Conservation (phyloP, 495 filamentous ascomycete species). For the Penicillium bovifimosum region DNA sequence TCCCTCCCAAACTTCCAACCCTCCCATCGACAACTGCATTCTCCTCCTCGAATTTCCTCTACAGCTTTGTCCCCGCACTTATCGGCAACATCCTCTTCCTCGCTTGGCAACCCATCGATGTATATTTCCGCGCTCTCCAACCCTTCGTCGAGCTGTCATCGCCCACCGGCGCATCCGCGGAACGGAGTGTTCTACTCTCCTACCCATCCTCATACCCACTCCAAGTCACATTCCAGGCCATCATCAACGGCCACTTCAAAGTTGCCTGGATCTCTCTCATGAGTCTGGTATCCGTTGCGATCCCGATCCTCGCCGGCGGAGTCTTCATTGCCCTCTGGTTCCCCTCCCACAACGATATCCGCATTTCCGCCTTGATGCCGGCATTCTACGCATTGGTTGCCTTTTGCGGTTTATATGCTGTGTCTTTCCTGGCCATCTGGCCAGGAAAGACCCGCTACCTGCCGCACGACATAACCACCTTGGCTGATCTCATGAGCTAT, state of each 20-base stretch:
- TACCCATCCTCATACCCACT: conserved; percentile 64
- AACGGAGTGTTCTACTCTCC: conserved; percentile 64
- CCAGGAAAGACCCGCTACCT: conserved; percentile 51
- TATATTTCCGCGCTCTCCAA: conserved; percentile 65
- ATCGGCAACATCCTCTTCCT: conserved; percentile 74
- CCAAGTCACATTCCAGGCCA: conserved; percentile 55
- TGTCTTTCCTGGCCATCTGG: conserved; percentile 59
- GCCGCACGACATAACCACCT: conserved; percentile 61
- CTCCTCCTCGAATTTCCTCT: conserved; percentile 81
- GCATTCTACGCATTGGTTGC: conserved; percentile 61
- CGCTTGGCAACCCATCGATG: conserved; percentile 69
- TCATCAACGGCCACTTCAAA: conserved; percentile 62
- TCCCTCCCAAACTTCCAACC: conserved; percentile 59
- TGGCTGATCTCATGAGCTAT: conserved; percentile 74
- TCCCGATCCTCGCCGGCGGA: conserved; percentile 75
- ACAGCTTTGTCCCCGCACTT: conserved; percentile 73
- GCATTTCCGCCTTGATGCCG: conserved; percentile 63
- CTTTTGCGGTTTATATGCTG: conserved; percentile 60
- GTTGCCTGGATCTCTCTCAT: conserved; percentile 64
- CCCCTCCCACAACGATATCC: conserved; percentile 44
- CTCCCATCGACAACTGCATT: conserved; percentile 60
- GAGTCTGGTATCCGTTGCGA: conserved; percentile 54
- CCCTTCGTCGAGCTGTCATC: conserved; percentile 64
- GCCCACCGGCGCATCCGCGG: conserved; percentile 56
- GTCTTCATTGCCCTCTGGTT: conserved; percentile 75